Evolutionary conservation across 805 yeast genomes (phyloP).

Genomic region (Cyberlindnera nakhonratchasimensis): DNA sequence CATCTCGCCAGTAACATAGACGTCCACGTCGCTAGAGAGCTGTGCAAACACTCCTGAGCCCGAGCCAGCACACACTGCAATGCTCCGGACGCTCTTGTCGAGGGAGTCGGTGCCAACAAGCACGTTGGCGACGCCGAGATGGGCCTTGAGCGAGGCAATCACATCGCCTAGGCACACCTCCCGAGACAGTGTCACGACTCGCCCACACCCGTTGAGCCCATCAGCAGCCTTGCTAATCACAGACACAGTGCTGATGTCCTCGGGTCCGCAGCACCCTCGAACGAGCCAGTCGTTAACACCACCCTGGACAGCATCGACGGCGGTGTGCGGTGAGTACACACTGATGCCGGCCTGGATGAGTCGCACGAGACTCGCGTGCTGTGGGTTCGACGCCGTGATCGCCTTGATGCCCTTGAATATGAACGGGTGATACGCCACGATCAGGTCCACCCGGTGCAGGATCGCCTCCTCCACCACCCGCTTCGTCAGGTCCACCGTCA

Average conservation of each 20-base stretch:
- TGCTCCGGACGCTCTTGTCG: constrained; percentile 39
- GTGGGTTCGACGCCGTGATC: constrained; percentile 63
- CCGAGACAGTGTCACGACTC: constrained; percentile 49
- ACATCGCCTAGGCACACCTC: constrained; percentile 43
- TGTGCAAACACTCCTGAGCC: constrained; percentile 89
- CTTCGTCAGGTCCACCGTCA: constrained; percentile 83
- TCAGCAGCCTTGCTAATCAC: constrained; percentile 38
- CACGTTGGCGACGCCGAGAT: constrained; percentile 49
- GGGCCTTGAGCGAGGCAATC: constrained; percentile 49
- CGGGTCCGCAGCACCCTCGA: constrained; percentile 46
- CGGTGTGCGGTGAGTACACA: constrained; percentile 95
- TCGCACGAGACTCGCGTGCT: constrained; percentile 70
- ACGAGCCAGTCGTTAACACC: constrained; percentile 95
- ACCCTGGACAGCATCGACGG: constrained; percentile 86
- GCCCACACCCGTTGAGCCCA: constrained; percentile 88
- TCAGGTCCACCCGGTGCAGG: constrained; percentile 44
- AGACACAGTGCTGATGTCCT: constrained; percentile 37
- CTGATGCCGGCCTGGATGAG: constrained; percentile 75
- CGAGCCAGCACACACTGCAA: constrained; percentile 95
- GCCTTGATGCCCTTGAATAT: constrained; percentile 84
- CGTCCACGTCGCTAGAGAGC: constrained; percentile 46
- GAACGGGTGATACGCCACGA: constrained; percentile 92
- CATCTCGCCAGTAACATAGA: constrained; percentile 86
- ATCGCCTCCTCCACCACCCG: constrained; percentile 86
- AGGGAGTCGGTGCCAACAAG: constrained; percentile 52